These are phyloP conservation scores for Kalmanozyma brasiliensis DNA, from an alignment of 1,284 basidiomycete species.

Conservation along the genomic window DNA sequence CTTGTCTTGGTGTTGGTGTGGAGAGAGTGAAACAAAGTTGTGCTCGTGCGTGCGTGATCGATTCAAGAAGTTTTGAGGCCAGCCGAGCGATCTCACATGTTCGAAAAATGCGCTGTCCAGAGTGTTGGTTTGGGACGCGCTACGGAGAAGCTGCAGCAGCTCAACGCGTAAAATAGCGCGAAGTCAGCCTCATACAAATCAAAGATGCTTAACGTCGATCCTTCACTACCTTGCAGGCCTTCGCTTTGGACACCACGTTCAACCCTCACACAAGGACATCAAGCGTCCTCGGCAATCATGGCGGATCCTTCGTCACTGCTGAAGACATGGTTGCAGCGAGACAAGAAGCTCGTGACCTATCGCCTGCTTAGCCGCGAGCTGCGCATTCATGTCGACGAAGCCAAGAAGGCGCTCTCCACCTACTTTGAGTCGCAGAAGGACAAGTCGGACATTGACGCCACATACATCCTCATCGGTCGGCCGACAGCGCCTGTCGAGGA, in stretches of 20 bases:
- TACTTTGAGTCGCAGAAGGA: constrained; percentile 36
- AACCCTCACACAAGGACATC: too few relatives aligned
- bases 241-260: too few relatives aligned
- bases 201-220: neutral
- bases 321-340: constrained; percentile 46
- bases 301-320: constrained; percentile 40
- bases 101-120: neutral
- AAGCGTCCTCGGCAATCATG: too few relatives aligned
- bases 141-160: neutral
- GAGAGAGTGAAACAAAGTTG: constrained; percentile 3
- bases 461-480: constrained; percentile 40
- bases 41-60: constrained; percentile 23
- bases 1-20: constrained; percentile 46
- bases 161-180: constrained; percentile 37
- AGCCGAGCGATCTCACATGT: constrained; percentile 14
- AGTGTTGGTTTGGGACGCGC: constrained; percentile 35
- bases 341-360: constrained; percentile 57
- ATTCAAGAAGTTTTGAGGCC: neutral
- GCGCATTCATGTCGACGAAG: constrained; percentile 53
- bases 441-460: constrained; percentile 30
- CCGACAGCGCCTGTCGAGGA: constrained; percentile 1
- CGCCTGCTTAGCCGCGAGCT: constrained; percentile 55
- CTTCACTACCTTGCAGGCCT: too few relatives aligned
- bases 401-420: constrained; percentile 36
- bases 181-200: neutral